Percentiles rank a stretch among this genome's conserved stretches.
These are phyloP conservation scores for Cladosporium colombiae DNA, from an alignment of 2,329 filamentous ascomycete genomes.

Conservation along the genomic window DNA sequence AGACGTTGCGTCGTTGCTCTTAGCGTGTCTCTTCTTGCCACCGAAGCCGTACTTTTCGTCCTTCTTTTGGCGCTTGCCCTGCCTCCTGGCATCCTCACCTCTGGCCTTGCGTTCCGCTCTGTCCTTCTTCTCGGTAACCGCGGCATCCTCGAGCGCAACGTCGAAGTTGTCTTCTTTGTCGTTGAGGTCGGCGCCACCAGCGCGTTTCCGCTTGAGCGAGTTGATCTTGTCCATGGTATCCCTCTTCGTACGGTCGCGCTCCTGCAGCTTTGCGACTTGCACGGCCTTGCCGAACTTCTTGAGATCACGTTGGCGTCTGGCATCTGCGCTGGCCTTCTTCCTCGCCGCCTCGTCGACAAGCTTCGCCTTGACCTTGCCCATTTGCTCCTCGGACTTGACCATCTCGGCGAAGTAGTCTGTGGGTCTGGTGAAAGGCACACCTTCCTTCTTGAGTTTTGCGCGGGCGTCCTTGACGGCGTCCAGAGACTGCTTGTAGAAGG, in stretches of 20 bases:
- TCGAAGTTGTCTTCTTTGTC: slow-evolving; percentile 86
- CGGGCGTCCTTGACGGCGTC: slow-evolving; percentile 75
- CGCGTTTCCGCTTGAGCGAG: slow-evolving; percentile 89
- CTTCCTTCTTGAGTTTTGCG: slow-evolving; percentile 74
- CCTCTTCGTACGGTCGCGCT: slow-evolving; percentile 87
- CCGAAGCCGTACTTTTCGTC: slow-evolving; percentile 93
- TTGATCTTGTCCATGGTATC: slow-evolving; percentile 96
- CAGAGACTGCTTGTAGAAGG: slow-evolving; percentile 88
- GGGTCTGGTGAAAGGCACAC: slow-evolving; percentile 81
- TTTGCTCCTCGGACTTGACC: slow-evolving; percentile 97
- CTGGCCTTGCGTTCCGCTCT: slow-evolving; percentile 42
- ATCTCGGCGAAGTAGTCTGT: slow-evolving; percentile 98
- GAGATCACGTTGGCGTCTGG: slow-evolving; percentile 85
- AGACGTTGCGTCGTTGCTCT: slow-evolving; percentile 86
- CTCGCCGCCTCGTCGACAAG: slow-evolving; percentile 85
- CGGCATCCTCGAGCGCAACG: slow-evolving; percentile 74
- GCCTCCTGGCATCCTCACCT: slow-evolving; percentile 43
- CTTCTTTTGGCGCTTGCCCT: slow-evolving; percentile 85
- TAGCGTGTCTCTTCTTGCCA: slow-evolving; percentile 87
- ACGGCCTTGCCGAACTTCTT: slow-evolving; percentile 99
- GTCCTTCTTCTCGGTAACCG: slow-evolving; percentile 52
- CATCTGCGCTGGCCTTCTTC: slow-evolving; percentile 91
- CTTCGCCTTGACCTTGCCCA: slow-evolving; percentile 94
- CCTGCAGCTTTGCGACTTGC: slow-evolving; percentile 92
- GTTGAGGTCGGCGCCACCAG: slow-evolving; percentile 67